Evolutionary conservation across 371 early-diverging fungal species (phyloP).

Genomic region (Fennellomyces sp.): DNA sequence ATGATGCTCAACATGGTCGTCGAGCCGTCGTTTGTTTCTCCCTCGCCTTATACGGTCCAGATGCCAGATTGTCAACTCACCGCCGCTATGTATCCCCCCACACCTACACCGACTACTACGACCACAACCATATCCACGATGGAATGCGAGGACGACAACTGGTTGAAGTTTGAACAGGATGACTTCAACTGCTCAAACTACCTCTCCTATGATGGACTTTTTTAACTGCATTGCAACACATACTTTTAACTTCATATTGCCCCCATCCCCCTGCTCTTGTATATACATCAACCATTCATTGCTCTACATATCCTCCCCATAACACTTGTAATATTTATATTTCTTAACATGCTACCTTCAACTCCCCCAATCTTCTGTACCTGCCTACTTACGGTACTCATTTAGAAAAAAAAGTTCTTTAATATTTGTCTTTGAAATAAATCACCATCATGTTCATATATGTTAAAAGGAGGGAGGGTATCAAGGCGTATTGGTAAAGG

Average conservation of each 20-base stretch:
- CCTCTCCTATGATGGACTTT: constrained; percentile 3
- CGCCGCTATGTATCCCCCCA: not conserved
- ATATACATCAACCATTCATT: not conserved
- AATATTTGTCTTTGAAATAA: not conserved
- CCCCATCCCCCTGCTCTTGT: not conserved
- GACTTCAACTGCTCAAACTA: not conserved
- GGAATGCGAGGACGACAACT: constrained; percentile 6
- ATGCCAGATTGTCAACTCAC: not conserved
- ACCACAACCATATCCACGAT: not conserved
- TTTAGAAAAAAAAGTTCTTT: not conserved
- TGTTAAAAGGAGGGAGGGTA: too few relatives aligned
- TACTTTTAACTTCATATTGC: not conserved
- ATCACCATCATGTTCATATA: not conserved
- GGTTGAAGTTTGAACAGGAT: constrained; percentile 12
- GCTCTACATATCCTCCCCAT: not conserved
- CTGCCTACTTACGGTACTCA: not conserved
- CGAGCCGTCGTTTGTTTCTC: not conserved
- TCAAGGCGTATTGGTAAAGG: not conserved
- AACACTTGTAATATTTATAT: constrained; percentile 1
- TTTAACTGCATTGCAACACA: not conserved
- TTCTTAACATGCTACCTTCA: not conserved
- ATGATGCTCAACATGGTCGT: not conserved
- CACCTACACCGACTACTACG: not conserved
- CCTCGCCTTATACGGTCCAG: not conserved
- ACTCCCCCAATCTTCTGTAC: not conserved